phyloP scores from a whole-genome alignment of 2,329 filamentous ascomycete species.

The Penicillium oxalicum region DNA sequence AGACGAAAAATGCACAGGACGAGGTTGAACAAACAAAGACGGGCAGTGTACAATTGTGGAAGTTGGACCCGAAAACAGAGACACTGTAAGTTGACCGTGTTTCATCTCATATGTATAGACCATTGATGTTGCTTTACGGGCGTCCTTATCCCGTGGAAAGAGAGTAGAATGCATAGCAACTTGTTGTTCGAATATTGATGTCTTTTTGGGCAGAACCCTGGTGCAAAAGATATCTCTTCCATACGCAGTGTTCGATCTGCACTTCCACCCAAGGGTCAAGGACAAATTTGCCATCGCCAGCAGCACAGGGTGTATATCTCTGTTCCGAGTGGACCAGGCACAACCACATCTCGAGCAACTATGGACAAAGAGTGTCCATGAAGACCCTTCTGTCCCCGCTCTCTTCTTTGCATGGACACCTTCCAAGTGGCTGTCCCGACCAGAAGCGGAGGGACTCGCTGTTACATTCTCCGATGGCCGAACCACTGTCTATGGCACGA shows the following conservation, averaged over 20 bases:
- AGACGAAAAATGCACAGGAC: constrained; percentile 25
- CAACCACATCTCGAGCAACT: constrained; percentile 30
- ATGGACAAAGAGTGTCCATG: constrained; percentile 46
- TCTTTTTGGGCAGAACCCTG: constrained; percentile 39
- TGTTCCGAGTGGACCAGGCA: constrained; percentile 30
- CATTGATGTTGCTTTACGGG: too few species aligned
- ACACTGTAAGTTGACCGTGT: constrained; percentile 21
- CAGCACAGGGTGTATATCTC: constrained; percentile 54
- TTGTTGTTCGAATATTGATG: too few species aligned
- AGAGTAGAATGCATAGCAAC: too few species aligned
- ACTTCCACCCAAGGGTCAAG: constrained; percentile 60
- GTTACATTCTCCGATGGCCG: constrained; percentile 65
- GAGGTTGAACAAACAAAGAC: constrained; percentile 56
- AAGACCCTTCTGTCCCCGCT: constrained; percentile 55
- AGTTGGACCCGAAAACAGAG: constrained; percentile 36
- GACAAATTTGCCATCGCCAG: constrained; percentile 67
- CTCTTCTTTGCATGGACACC: constrained; percentile 72
- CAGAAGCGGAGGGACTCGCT: constrained; percentile 49
- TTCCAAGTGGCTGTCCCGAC: constrained; percentile 19
- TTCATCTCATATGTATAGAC: too few species aligned
- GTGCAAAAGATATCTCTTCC: constrained; percentile 58
- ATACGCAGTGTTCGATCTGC: constrained; percentile 76
- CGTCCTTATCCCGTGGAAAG: not conserved
- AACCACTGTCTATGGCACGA: constrained; percentile 52
- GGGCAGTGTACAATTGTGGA: constrained; percentile 67